Evolutionary conservation across 2,329 filamentous ascomycete species (phyloP), one percentile per base, ranked within the genome.

Genomic region (Beauveria sp.): DNA sequence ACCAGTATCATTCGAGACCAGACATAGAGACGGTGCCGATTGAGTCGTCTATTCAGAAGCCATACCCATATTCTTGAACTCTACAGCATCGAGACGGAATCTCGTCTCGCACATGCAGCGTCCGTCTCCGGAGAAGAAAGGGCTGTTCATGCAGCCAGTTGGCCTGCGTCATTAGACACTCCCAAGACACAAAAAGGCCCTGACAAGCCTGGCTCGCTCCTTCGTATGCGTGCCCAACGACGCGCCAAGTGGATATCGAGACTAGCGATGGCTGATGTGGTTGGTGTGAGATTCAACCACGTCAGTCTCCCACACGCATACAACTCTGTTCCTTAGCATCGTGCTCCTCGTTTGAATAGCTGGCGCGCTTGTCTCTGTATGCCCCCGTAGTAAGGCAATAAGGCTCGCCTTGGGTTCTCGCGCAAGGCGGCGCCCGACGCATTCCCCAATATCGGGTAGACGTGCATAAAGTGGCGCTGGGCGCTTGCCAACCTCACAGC

Each of bases 271-370:
- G 56, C 38, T 50, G 47, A 59, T 42, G 26, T 59, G 57, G 49
- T 38, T 59, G 57, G 57, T 38, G 38, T 59, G 38, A 45, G 47
- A 59, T 59, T 45, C 26, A 59, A 59, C 54, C 57, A 59, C 57
- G 57, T 59, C 57, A 59, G 57, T 53, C 57, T 59, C 26, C 38
- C 57, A 59, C 56, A 50, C 38, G n/a, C 38, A 20, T 45, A 9
- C 53, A 5, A 28, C 14, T 45, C 3, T 16, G n/a, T 46, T 45
- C 18, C 24, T 7, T 26, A 16, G 10, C 22, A 26, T n/a, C 16
- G 10, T n/a, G 12, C 34, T 9, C n/a, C 38, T 24, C 22, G 5
- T 7, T 12, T 50, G 22, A 51, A 26, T 26, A 43, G 16, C 50
- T 53, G 34, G 46, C 49, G 34, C 50, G 6, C 26, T 52, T 59